A percentile compares a stretch with the other conserved stretches of the same genome.
Conservation (phyloP, 2,329 filamentous ascomycete genomes). For the Arthrobotrys megalospora region DNA sequence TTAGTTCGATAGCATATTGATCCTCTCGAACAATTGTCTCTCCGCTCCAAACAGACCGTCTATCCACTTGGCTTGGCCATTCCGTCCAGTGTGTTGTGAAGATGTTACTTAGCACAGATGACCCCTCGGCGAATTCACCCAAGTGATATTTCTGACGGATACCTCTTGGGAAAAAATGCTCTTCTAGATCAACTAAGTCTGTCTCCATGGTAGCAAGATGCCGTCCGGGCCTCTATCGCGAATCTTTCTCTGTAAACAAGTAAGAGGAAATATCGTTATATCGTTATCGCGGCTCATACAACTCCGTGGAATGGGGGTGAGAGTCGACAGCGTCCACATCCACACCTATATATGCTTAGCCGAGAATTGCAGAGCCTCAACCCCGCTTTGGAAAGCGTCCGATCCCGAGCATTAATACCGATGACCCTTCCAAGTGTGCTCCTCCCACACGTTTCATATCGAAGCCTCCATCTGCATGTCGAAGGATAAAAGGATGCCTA, state of each 20-base stretch:
- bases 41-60: background rate
- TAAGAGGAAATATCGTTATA: background rate
- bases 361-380: constrained; percentile 2
- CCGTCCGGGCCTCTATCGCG: background rate
- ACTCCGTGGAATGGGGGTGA: background rate
- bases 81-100: background rate
- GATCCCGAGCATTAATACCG: background rate
- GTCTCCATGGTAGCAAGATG: background rate
- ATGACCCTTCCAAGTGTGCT: background rate
- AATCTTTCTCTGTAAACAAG: background rate
- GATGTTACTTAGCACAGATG: background rate
- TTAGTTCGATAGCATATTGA: constrained; percentile 7
- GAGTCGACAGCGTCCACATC: no score
- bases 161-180: background rate
- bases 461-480: background rate
- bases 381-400: background rate
- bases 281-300: background rate
- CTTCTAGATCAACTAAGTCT: background rate
- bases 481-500: background rate
- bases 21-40: constrained; percentile 3
- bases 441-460: background rate
- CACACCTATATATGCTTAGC: background rate
- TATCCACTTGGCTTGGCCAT: background rate
- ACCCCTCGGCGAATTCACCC: background rate
- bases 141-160: background rate